Conservation (phyloP, 129 eudicot species). For the Smallanthus sonchifolius region DNA sequence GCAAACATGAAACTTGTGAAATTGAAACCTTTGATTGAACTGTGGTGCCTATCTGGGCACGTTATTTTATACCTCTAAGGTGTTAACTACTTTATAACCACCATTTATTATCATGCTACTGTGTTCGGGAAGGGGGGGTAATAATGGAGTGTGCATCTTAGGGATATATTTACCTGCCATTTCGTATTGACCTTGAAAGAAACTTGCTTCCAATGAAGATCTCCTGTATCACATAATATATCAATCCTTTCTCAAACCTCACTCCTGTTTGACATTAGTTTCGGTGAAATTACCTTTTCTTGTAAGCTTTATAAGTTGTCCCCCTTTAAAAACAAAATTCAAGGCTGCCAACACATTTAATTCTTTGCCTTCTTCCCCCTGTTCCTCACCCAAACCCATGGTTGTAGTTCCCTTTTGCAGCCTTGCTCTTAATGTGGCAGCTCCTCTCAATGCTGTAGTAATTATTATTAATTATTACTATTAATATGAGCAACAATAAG, state of each 20-base stretch:
- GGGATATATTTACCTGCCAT: slow-evolving; percentile 51
- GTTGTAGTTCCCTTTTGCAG: slow-evolving; percentile 57
- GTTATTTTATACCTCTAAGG: not conserved
- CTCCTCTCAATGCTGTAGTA: slow-evolving; percentile 76
- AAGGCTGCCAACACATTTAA: slow-evolving; percentile 41
- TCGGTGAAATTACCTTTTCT: slow-evolving; percentile 50
- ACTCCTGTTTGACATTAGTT: not conserved
- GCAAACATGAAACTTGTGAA: slow-evolving; percentile 3
- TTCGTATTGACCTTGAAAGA: slow-evolving; percentile 65
- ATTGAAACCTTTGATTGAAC: not conserved
- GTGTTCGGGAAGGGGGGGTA: not conserved
- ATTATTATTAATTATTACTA: not conserved
- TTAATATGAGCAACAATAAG: not conserved
- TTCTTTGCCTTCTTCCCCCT: slow-evolving; percentile 50
- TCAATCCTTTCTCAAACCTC: not conserved
- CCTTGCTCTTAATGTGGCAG: slow-evolving; percentile 77
- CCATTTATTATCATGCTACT: not conserved
- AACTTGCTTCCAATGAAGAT: slow-evolving; percentile 89
- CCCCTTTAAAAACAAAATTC: slow-evolving; percentile 70
- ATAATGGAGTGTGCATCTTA: not conserved
- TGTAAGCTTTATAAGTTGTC: slow-evolving; percentile 73
- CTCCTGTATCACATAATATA: slow-evolving; percentile 46
- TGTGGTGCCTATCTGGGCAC: not conserved
- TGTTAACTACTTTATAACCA: not conserved
- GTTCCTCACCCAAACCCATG: slow-evolving; percentile 49